Evolutionary conservation across 768 basidiomycete genomes (phyloP).

Genomic region (Psilocybe subaeruginosa): DNA sequence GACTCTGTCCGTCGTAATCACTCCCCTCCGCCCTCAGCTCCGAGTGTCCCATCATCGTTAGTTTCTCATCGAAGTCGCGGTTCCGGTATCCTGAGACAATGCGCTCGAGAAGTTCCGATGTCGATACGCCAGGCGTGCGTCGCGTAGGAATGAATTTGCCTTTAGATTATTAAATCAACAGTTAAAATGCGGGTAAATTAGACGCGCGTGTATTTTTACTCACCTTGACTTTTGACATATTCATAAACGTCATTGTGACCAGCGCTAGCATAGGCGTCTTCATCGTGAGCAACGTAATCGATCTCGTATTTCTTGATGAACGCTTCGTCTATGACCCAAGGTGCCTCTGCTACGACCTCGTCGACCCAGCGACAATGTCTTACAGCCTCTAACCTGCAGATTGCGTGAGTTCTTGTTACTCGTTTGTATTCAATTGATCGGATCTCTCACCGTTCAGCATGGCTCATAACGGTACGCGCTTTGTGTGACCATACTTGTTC

Average conservation of each 20-base stretch:
- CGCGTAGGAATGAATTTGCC: conserved; percentile 96
- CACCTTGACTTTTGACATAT: conserved; percentile 80
- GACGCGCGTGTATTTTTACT: conserved; percentile 18
- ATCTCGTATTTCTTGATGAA: conserved; percentile 88
- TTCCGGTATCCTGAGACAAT: conserved; percentile 88
- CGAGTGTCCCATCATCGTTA: conserved; percentile 83
- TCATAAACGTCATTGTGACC: conserved; percentile 87
- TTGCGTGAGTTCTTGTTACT: background rate
- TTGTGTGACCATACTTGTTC: conserved; percentile 82
- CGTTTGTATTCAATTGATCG: no score
- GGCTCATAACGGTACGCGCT: conserved; percentile 83
- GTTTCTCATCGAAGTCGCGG: conserved; percentile 85
- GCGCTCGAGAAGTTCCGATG: conserved; percentile 89
- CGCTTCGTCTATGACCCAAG: conserved; percentile 84
- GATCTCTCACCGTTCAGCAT: conserved; percentile 72
- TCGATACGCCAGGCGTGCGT: conserved; percentile 93
- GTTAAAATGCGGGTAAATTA: background rate
- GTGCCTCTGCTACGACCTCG: conserved; percentile 87
- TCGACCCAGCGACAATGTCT: conserved; percentile 98
- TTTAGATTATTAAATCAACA: conserved; percentile 27
- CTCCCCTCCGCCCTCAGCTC: conserved; percentile 71
- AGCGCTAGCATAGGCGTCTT: conserved; percentile 80
- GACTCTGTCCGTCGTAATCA: conserved; percentile 47
- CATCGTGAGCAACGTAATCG: conserved; percentile 98
- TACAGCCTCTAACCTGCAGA: conserved; percentile 76